phyloP scores from a whole-genome alignment of 2,329 filamentous ascomycete species.

The Plectosphaerella plurivora region DNA sequence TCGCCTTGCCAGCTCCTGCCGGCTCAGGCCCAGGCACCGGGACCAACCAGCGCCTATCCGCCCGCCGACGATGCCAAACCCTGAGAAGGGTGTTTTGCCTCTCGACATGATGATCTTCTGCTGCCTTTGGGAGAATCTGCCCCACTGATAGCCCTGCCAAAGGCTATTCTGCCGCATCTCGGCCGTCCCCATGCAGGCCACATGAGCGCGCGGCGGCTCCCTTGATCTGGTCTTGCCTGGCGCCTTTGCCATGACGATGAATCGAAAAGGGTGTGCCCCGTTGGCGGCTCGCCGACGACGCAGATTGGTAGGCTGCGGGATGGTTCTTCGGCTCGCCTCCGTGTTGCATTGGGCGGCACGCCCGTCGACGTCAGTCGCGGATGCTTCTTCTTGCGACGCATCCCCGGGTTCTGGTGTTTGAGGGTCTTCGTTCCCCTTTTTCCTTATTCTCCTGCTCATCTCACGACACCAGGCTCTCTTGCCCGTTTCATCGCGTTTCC shows the following conservation, averaged over 20 bases:
- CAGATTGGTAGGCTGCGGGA: not conserved
- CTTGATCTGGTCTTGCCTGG: not conserved
- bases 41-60: no score
- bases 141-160: no score
- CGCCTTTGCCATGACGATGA: not conserved
- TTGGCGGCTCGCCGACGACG: not conserved
- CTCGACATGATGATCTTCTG: not conserved
- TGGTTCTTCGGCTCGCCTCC: not conserved
- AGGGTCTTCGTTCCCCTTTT: not conserved
- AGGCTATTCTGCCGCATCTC: no score
- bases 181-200: no score
- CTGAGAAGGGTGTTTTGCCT: not conserved
- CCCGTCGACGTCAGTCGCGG: not conserved
- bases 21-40: not conserved
- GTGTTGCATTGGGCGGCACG: not conserved
- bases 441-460: not conserved
- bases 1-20: not conserved
- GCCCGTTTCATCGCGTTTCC: not conserved
- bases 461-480: not conserved
- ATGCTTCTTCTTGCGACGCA: not conserved
- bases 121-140: not conserved
- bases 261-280: not conserved
- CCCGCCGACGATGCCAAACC: no score
- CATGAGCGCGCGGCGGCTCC: no score
- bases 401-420: not conserved